Percentiles rank a stretch among this genome's conserved stretches.
phyloP scores from a whole-genome alignment of 257 asterid genomes.

The Primulina tabacum region DNA sequence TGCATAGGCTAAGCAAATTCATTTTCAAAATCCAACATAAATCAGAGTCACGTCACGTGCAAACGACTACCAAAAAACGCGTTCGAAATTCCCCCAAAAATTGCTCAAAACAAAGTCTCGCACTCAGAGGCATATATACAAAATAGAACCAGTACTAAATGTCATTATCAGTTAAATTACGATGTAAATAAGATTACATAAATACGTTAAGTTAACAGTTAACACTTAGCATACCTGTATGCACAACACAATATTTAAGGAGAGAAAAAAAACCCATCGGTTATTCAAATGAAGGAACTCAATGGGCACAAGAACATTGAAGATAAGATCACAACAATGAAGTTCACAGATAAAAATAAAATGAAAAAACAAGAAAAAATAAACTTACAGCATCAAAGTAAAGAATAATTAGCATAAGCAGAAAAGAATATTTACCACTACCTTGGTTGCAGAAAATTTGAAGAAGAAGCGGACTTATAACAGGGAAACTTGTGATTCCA shows the following conservation, averaged over 20 bases:
- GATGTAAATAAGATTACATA: background rate
- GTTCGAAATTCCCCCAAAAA: background rate
- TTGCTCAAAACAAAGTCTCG: background rate
- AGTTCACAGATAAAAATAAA: background rate
- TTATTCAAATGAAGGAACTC: conserved; percentile 14
- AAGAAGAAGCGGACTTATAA: conserved; percentile 18
- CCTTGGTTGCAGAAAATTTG: background rate
- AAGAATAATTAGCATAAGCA: conserved; percentile 28
- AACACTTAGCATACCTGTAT: background rate
- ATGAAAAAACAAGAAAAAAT: conserved; percentile 15
- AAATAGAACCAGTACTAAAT: background rate
- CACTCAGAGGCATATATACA: background rate
- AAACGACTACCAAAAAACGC: background rate
- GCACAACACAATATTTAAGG: background rate
- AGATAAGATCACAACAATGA: conserved; percentile 1
- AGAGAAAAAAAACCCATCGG: background rate
- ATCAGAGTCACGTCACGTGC: background rate
- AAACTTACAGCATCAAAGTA: conserved; percentile 27
- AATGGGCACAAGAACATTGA: background rate
- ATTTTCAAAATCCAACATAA: background rate
- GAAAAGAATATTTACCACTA: conserved; percentile 37
- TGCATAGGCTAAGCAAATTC: conserved; percentile 1
- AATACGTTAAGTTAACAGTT: background rate
- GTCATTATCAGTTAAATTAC: conserved; percentile 22
- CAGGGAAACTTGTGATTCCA: background rate